phyloP scores from a whole-genome alignment of 2,329 filamentous ascomycete genomes.

The Talaromyces pinophilus region DNA sequence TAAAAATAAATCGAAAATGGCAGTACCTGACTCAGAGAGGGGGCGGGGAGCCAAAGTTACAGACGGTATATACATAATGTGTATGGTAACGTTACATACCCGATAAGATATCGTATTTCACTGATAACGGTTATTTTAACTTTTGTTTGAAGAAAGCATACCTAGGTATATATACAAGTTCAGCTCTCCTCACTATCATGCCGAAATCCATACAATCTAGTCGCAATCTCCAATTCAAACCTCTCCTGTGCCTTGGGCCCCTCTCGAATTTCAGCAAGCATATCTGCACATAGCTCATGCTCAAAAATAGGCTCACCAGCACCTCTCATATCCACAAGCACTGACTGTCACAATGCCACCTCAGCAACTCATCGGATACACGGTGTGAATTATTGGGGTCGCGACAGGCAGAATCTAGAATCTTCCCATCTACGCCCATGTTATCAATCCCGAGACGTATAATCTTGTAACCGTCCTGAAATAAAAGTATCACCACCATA shows the following conservation, averaged over 20 bases:
- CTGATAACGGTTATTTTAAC: neutral
- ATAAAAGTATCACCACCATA: neutral
- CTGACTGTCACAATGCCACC: slow-evolving; percentile 24
- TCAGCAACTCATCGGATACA: slow-evolving; percentile 18
- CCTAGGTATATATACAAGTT: neutral
- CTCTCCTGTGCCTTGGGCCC: slow-evolving; percentile 2
- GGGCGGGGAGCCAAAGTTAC: slow-evolving; percentile 17
- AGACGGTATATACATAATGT: neutral
- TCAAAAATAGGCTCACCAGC: slow-evolving; percentile 24
- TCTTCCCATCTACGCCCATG: slow-evolving; percentile 9
- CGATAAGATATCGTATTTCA: neutral
- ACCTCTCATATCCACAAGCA: slow-evolving; percentile 25
- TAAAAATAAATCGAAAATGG: slow-evolving; percentile 3
- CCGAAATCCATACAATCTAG: neutral
- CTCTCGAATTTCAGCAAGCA: slow-evolving; percentile 22
- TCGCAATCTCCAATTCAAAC: neutral
- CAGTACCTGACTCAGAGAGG: slow-evolving; percentile 1
- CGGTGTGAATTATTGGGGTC: neutral
- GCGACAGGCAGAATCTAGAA: slow-evolving; percentile 15
- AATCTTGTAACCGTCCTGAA: slow-evolving; percentile 14
- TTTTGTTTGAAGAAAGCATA: neutral
- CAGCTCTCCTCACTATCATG: neutral
- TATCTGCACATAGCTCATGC: slow-evolving; percentile 25
- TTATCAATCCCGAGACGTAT: slow-evolving; percentile 2
- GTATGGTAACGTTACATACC: slow-evolving; percentile 13